A percentile compares a stretch with the other conserved stretches of the same genome.
Conservation (phyloP, 345 rosid genomes). For the Brassica incana region DNA sequence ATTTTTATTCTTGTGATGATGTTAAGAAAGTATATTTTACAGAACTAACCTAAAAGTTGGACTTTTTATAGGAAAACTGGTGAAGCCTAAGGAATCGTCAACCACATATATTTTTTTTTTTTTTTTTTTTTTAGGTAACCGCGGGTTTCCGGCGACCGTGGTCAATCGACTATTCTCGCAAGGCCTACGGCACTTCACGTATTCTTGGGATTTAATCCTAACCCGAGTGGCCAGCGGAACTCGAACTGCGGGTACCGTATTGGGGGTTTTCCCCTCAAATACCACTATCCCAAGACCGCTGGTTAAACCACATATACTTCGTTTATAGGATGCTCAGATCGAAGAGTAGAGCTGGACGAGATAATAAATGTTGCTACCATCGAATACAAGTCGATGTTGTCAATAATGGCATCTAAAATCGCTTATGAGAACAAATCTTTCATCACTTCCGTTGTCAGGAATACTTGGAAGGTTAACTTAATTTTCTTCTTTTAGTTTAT, state of each 20-base stretch:
- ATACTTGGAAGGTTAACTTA: conserved; percentile 48
- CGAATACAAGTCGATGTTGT: conserved; percentile 46
- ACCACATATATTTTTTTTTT: too few relatives aligned
- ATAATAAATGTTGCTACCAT: conserved; percentile 30
- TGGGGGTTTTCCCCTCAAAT: too few relatives aligned
- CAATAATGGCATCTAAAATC: conserved; percentile 59
- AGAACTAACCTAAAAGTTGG: conserved; percentile 18
- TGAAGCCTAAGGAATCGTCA: conserved; percentile 45
- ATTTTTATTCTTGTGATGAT: neutral
- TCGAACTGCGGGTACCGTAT: too few relatives aligned
- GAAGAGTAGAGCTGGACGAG: conserved; percentile 46
- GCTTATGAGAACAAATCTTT: conserved; percentile 51
- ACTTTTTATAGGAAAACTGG: conserved; percentile 43
- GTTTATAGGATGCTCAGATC: conserved; percentile 41
- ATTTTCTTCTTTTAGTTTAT: neutral
- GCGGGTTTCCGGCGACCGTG: too few relatives aligned
- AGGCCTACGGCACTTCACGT: too few relatives aligned
- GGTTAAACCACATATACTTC: too few relatives aligned
- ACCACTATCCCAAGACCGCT: too few relatives aligned
- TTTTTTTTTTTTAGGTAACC: too few relatives aligned
- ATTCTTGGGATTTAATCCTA: too few relatives aligned
- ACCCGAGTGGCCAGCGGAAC: too few relatives aligned
- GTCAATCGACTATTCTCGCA: too few relatives aligned
- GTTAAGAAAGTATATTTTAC: neutral
- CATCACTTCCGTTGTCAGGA: conserved; percentile 30